Base-by-base conservation (phyloP, 192 early-diverging fungal species). In the Dissophora ornata region DNA sequence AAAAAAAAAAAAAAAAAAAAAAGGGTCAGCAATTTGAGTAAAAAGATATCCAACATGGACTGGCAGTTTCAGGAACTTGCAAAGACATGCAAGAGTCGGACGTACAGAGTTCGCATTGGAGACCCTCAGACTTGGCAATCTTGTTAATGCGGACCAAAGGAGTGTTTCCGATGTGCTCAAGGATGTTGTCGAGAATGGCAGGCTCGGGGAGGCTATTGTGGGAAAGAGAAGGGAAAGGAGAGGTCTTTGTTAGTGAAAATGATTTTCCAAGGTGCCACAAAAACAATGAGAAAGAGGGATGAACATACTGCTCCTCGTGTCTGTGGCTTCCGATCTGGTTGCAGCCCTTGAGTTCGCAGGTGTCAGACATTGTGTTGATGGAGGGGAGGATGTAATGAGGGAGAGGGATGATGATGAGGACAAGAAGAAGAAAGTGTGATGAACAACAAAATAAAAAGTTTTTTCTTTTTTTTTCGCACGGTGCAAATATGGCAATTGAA, bases 161-260 rank as follows among this genome's bases (percentile, higher is more conserved):
- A 15, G 98, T 99, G 82, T 96, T 95, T 54, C 98, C 98, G 57
- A 99, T 94, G 78, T 97, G 93, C 32, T 95, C 95, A 55, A 99
- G 88, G 71, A 99, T 92, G 57, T 87, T 93, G 79, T 94, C 81
- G 51, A 94, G 85, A 62, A 98, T 94, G 56, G 82, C 84, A 50
- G 93, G 93, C 65, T 91, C 90, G n/a, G 90, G 90, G 29, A 60
- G 28, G 48, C 85, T 86, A 57, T 49, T 2, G 10, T 11, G 25
- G 49, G 49, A 12, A 34, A 48, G 22, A 38, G 29, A 47, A 21
- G 3, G 40, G 22, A 33, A 29, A 47, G 6, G 26, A 33, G n/a
- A n/a, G n/a, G n/a, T n/a, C n/a, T n/a, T n/a, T n/a, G n/a, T n/a
- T n/a, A n/a, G n/a, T n/a, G n/a, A n/a, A n/a, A n/a, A n/a, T n/a